phyloP scores from a whole-genome alignment of 148 eudicot genomes.

The Amaranthus palmeri region DNA sequence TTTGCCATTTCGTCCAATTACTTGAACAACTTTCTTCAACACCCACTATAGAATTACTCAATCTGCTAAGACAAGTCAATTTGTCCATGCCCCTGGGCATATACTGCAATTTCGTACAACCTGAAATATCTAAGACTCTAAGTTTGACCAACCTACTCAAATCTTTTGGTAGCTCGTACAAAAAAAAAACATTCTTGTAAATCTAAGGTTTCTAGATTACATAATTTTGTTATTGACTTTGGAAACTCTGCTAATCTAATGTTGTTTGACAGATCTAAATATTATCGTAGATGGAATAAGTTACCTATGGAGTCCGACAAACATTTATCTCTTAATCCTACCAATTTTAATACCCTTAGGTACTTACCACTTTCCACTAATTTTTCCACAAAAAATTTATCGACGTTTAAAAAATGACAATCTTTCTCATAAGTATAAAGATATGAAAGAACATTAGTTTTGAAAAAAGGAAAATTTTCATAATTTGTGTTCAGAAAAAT shows the following conservation, averaged over 20 bases:
- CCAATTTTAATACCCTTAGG: background rate
- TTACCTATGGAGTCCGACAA: background rate
- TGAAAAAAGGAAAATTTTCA: background rate
- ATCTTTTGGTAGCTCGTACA: constrained; percentile 4
- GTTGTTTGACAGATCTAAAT: too few relatives aligned
- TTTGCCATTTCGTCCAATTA: background rate
- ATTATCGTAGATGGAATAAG: too few relatives aligned
- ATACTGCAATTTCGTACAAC: background rate
- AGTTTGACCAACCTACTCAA: background rate
- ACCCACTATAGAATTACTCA: constrained; percentile 7
- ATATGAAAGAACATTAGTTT: background rate
- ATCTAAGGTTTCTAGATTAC: constrained; percentile 12
- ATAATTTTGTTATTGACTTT: constrained; percentile 5
- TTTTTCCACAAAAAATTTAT: background rate
- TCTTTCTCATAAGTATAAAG: background rate
- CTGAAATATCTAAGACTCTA: background rate
- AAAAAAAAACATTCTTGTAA: background rate
- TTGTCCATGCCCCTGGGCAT: constrained; percentile 22
- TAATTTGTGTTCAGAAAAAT: background rate
- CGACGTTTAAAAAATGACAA: background rate
- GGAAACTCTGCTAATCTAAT: background rate
- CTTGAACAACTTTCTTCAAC: background rate
- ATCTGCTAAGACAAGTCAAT: constrained; percentile 3
- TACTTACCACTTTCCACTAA: background rate
- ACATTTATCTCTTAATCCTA: background rate